These are phyloP conservation scores for Phoma sp. DNA, from an alignment of 2,329 filamentous ascomycete genomes.

Conservation along the genomic window DNA sequence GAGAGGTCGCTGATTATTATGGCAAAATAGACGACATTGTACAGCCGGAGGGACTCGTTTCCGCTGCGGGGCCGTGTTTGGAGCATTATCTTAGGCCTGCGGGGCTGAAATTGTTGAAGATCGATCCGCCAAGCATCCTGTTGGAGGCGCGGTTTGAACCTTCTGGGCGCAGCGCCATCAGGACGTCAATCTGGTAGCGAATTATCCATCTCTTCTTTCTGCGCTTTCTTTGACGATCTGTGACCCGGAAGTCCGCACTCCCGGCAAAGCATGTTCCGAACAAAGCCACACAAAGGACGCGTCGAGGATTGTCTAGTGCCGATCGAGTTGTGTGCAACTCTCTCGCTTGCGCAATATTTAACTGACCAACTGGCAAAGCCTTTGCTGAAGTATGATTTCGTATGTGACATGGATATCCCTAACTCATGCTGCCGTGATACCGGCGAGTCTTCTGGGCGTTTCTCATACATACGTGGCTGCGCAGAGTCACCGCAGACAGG, in stretches of 20 bases:
- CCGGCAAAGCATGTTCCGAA: not conserved
- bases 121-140: constrained; percentile 8
- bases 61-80: constrained; percentile 8
- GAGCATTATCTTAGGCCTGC: constrained; percentile 1
- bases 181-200: not conserved
- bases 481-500: too few species aligned
- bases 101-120: constrained; percentile 7
- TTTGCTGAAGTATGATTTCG: not conserved
- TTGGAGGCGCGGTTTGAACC: constrained; percentile 1
- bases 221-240: constrained; percentile 1
- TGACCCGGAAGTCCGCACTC: constrained; percentile 2
- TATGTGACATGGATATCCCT: not conserved
- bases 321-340: not conserved
- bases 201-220: not conserved
- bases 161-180: constrained; percentile 1
- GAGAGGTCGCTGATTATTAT: not conserved
- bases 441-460: not conserved
- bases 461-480: too few species aligned
- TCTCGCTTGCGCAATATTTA: not conserved
- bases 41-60: constrained; percentile 3
- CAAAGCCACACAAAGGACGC: not conserved
- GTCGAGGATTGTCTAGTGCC: not conserved
- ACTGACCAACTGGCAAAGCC: not conserved
- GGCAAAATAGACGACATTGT: not conserved
- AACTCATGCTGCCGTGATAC: not conserved